These are phyloP conservation scores for Stephania cephalantha DNA, from an alignment of 164 flowering plant species.

Conservation along the genomic window DNA sequence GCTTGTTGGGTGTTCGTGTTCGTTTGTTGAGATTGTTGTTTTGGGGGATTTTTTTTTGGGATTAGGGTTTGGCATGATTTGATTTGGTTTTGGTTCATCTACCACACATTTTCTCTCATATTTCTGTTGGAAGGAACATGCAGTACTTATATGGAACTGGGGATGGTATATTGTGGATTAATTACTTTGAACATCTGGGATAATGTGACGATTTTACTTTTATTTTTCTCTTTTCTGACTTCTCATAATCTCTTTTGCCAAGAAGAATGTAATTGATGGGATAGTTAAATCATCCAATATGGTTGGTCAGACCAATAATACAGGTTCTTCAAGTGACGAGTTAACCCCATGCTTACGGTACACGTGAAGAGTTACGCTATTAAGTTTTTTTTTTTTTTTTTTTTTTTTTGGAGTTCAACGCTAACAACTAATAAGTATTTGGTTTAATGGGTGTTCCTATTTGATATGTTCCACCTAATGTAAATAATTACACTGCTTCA, in stretches of 20 bases:
- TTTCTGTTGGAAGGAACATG: too few relatives aligned
- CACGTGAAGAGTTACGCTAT: neutral
- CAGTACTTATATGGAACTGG: neutral
- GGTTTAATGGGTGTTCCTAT: neutral
- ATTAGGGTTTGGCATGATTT: too few relatives aligned
- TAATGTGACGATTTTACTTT: neutral
- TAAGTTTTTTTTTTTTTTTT: too few relatives aligned
- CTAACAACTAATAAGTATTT: too few relatives aligned
- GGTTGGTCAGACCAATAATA: neutral
- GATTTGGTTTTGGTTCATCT: neutral
- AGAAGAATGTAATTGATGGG: neutral
- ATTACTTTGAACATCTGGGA: neutral
- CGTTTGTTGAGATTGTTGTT: too few relatives aligned
- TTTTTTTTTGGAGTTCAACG: too few relatives aligned
- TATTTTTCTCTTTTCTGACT: neutral
- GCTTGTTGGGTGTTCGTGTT: too few relatives aligned
- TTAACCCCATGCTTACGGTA: neutral
- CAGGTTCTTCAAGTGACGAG: neutral
- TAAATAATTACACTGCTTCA: conserved; percentile 3
- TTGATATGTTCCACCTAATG: neutral
- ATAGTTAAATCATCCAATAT: neutral
- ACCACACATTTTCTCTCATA: too few relatives aligned
- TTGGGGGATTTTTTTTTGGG: too few relatives aligned
- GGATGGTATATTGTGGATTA: neutral
- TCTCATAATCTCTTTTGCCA: neutral